Evolutionary conservation across 2,329 filamentous ascomycete species (phyloP), one percentile per base, ranked within the genome.

Genomic region (Diaporthe sp.): DNA sequence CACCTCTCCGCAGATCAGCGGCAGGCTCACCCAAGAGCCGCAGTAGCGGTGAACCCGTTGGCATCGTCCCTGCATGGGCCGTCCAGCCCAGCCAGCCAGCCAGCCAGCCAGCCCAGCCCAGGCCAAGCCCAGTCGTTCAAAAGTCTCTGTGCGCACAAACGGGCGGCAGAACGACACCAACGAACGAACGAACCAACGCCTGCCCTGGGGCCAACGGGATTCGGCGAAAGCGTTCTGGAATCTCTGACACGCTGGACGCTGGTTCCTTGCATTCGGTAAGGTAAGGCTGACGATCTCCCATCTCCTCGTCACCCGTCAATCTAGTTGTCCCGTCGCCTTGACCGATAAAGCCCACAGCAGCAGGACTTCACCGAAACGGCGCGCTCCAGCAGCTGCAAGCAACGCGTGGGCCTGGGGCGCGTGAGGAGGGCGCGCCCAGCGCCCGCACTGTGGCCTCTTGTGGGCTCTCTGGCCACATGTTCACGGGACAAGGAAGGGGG

Each of bases 1-100:
- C 71, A 72, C 57, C 71, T 63, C 57, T 72, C 71, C 71, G 71
- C 71, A 63, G 57, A 72, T 72, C 71, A 72, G 71, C 57, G 55
- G 70, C 71, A 49, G 31, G 31, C 37, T 51, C 71, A 63, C 44
- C 44, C 34, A 63, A 63, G 71, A 72, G 71, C 44, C 71, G 71
- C 71, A 72, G 71, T 60, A 55, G 71, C 71, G 71, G 71, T 72
- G 71, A 72, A 72, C 57, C 71, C 57, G 57, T 61, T 63, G 37
- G 44, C 44, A 61, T 28, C 47, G 57, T 72, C 58, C 55, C 70
- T 51, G 70, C 51, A 49, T 72, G 37, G 70, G 60, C 60, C 57
- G 31, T 25, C 37, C 44, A 34, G 34, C 34, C 34, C 31, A 47
- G 34, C 20, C 34, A 39, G 57, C 34, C 31, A 47, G 34, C 20